These are phyloP conservation scores for Septoria linicola DNA, from an alignment of 2,329 filamentous ascomycete species.

Conservation along the genomic window DNA sequence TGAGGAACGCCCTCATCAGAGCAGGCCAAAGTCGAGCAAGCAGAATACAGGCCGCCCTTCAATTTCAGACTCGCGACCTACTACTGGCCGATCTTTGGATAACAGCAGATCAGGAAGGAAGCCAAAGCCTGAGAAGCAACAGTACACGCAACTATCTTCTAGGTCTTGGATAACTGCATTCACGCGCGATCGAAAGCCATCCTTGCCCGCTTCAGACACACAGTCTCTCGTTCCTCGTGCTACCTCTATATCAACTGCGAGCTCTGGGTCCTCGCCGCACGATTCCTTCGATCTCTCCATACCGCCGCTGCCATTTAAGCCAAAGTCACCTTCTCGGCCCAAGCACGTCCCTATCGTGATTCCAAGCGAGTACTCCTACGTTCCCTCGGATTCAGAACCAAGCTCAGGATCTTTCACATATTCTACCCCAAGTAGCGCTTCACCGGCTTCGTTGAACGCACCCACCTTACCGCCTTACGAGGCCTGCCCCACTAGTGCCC, in stretches of 20 bases:
- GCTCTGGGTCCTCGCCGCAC: conserved; percentile 23
- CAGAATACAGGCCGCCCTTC: conserved; percentile 15
- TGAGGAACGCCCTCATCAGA: conserved; percentile 18
- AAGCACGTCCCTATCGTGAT: conserved; percentile 49
- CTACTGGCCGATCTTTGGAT: conserved; percentile 21
- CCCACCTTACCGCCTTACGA: conserved; percentile 10
- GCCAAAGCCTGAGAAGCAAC: conserved; percentile 20
- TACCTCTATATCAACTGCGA: conserved; percentile 16
- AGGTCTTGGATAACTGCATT: conserved; percentile 24
- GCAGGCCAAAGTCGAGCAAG: conserved; percentile 17
- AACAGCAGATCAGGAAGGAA: conserved; percentile 16
- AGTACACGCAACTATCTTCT: conserved; percentile 19
- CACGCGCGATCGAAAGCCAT: conserved; percentile 19
- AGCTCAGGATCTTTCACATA: conserved; percentile 21
- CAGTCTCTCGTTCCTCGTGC: conserved; percentile 11
- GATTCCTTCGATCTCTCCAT: conserved; percentile 25
- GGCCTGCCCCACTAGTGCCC: conserved; percentile 19
- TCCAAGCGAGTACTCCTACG: conserved; percentile 38
- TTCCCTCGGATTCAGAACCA: conserved; percentile 19
- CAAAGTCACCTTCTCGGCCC: conserved; percentile 29
- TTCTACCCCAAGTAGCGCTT: conserved; percentile 15
- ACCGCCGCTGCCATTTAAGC: conserved; percentile 10
- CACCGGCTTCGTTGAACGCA: conserved; percentile 16
- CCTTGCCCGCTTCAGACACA: conserved; percentile 15
- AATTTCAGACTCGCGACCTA: conserved; percentile 15